Base-by-base conservation (phyloP, 2,329 filamentous ascomycete species). In the Talaromyces sp. region DNA sequence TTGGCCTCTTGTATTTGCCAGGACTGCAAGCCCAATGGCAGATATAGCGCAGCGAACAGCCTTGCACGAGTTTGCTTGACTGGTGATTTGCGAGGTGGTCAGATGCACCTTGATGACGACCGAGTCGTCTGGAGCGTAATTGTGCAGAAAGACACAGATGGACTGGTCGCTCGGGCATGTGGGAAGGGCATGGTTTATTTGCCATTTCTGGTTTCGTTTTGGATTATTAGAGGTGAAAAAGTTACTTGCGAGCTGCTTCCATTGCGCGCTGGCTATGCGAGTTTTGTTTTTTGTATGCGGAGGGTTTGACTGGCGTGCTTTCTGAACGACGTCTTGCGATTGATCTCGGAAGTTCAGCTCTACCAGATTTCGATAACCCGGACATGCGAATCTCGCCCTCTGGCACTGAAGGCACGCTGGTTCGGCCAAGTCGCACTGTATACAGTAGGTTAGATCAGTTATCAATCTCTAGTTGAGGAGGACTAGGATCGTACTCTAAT, bases 111-210 rank as follows among this genome's bases (percentile, higher is more conserved):
- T 55, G 2, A 19, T 19, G 1, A 10, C 53, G 5, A 19, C 19
- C 8, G 31, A 21, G 35, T 55, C 31, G 19, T 27, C 53, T 35
- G 35, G 35, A 14, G 35, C 53, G 53, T 35, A 55, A 38, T 38
- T 55, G 53, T 55, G 53, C 19, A 55, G 53, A 26, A 55, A 55
- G 31, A 55, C 19, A 26, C 53, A 55, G 9, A 38, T 55, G 9
- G 53, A 55, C 32, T 55, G 29, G 32, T 55, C 53, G 2, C 24
- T 55, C 14, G 53, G 32, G 17, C 14, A 14, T 7, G 14, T 35
- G 3, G 32, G 41, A 6, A 55, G 11, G 29, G 53, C 29, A 26
- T 21, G 12, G 3, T 11, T 17, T 21, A 55, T 35, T 24, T 55
- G 35, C n/a, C 3, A 14, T 21, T 24, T 55, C 31, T 21, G 53